Base-by-base conservation (phyloP, 1,284 basidiomycete genomes). In the Ganoderma multipileum region DNA sequence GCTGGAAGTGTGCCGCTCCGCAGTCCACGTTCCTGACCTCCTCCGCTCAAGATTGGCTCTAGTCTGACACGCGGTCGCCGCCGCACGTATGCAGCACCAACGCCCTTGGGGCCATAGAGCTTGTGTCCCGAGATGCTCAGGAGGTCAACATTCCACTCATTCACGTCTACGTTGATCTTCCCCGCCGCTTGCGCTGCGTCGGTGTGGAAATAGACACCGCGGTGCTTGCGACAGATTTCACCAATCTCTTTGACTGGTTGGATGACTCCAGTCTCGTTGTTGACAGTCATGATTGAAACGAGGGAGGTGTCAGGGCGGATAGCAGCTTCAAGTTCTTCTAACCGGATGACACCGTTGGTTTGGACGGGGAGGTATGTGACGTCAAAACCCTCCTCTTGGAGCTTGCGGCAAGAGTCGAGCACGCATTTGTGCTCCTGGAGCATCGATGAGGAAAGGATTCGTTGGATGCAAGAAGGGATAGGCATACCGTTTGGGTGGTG, bases 221-320 rank as follows among this genome's bases (percentile, higher is more conserved):
- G 90, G 79, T 95, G 88, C 80, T 94, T 90, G 78, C 91, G 89
- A 63, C 95, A 80, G 38, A 98, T 87, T 5, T 89, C 87, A 30
- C 97, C 97, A 73, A 99, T 99, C 81, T 99, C 96, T 79, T 94
- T 94, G 71, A 99, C 88, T 1, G 98, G 98, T 79, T 99, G 98
- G 71, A 99, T 98, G 71, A 99, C 97, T 61, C 98, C 98, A 8
- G 97, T 99, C 84, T 99, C 98, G 83, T 99, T 99, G 85, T 99
- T 99, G 71, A 99, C 97, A 3, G 95, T 90, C 98, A 99, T 99
- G 80, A 99, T 93, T 12, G 97, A 98, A 52, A 83, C 76, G 72
- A 84, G 68, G 9, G 77, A 76, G 28, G 79, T 79, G 57, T 79
- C 79, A 2, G 78, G 77, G 11, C 78, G 77, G 42, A 80, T 74